A percentile compares a stretch with the other conserved stretches of the same genome.
These are phyloP conservation scores for Pseudogymnoascus sp. DNA, from an alignment of 2,329 filamentous ascomycete species.

Conservation along the genomic window DNA sequence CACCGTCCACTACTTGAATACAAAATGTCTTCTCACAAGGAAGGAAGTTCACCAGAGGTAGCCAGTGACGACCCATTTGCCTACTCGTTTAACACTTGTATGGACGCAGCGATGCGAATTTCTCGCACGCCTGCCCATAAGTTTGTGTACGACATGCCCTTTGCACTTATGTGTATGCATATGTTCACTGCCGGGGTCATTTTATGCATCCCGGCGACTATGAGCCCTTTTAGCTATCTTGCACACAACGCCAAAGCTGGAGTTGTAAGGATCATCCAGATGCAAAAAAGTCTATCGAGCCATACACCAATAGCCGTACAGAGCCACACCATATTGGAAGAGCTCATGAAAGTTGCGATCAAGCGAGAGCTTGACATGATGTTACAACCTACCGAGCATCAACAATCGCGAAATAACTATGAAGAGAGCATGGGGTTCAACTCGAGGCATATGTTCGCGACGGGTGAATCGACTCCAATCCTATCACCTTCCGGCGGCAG, in stretches of 20 bases:
- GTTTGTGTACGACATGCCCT: conserved; percentile 24
- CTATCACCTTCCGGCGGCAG: background rate
- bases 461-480: background rate
- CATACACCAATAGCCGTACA: background rate
- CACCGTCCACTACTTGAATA: conserved; percentile 26
- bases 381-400: background rate
- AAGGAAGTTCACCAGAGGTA: conserved; percentile 10
- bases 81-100: conserved; percentile 21
- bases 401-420: background rate
- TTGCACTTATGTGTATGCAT: background rate
- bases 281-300: background rate
- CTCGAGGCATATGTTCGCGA: background rate
- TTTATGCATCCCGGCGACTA: conserved; percentile 29
- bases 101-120: conserved; percentile 29
- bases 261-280: conserved; percentile 28
- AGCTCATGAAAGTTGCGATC: background rate
- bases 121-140: conserved; percentile 26
- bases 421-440: background rate
- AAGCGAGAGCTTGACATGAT: background rate
- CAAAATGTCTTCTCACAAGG: conserved; percentile 14
- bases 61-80: background rate
- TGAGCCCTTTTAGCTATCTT: conserved; percentile 25
- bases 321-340: background rate
- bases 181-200: conserved; percentile 15
- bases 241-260: conserved; percentile 30